phyloP scores from a whole-genome alignment of 192 early-diverging fungal species.

The Oehlia diaphana region DNA sequence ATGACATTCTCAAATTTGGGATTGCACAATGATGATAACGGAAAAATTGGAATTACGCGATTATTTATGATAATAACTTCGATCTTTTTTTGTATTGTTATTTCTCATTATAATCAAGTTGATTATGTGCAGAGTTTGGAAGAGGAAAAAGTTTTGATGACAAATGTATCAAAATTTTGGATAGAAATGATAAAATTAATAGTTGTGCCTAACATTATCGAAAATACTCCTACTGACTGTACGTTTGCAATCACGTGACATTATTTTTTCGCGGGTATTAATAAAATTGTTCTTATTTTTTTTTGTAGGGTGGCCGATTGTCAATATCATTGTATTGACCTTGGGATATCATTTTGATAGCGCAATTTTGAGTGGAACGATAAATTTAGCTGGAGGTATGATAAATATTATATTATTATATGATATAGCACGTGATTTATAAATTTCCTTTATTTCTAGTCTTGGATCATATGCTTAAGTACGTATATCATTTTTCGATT shows the following conservation, averaged over 20 bases:
- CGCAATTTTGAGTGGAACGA: not conserved
- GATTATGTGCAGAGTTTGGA: not conserved
- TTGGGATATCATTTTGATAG: conserved; percentile 3
- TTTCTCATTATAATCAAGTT: not conserved
- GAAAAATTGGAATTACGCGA: not conserved
- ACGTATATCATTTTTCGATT: not conserved
- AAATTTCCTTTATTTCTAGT: not conserved
- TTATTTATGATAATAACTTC: not conserved
- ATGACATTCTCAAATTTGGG: not conserved
- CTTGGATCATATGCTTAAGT: not conserved
- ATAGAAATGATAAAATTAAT: not conserved
- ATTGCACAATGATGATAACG: not conserved
- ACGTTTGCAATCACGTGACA: not conserved
- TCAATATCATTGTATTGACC: conserved; percentile 1
- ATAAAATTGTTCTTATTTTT: not conserved
- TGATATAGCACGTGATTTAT: not conserved
- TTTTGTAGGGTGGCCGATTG: not conserved
- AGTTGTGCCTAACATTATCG: not conserved
- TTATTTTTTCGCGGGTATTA: not conserved
- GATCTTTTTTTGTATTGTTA: not conserved
- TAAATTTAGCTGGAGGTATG: conserved; percentile 1
- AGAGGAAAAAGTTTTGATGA: not conserved
- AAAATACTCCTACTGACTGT: not conserved
- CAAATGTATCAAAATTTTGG: not conserved
- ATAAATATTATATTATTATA: not conserved